phyloP scores from a whole-genome alignment of 2,329 filamentous ascomycete species.

The Xylaria sp. region DNA sequence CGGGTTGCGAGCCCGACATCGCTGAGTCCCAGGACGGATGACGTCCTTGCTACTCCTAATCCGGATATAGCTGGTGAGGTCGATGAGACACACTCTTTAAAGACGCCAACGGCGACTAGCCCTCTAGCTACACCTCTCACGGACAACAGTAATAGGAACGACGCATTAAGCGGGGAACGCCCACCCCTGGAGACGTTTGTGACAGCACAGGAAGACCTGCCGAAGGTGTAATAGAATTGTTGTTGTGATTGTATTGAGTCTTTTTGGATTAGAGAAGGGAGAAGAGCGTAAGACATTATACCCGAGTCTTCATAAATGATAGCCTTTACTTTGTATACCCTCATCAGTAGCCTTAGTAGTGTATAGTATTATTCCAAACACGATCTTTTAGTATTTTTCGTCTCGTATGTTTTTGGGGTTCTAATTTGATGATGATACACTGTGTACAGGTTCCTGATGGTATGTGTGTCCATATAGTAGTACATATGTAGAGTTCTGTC shows the following conservation, averaged over 20 bases:
- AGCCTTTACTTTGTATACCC: constrained; percentile 34
- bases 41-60: constrained; percentile 22
- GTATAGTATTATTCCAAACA: constrained; percentile 9
- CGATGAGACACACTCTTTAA: constrained; percentile 33
- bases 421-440: constrained; percentile 14
- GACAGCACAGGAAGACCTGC: constrained; percentile 61
- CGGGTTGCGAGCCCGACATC: constrained; percentile 49
- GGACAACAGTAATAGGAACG: constrained; percentile 3
- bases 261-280: background rate
- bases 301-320: constrained; percentile 30
- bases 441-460: constrained; percentile 12
- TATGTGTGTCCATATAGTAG: constrained; percentile 22
- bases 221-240: constrained; percentile 38
- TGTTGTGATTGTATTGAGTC: background rate
- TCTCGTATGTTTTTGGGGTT: background rate
- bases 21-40: constrained; percentile 35
- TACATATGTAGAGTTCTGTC: constrained; percentile 22
- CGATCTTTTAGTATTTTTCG: background rate
- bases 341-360: constrained; percentile 13
- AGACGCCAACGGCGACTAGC: constrained; percentile 25
- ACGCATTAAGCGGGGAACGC: constrained; percentile 27
- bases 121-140: constrained; percentile 31
- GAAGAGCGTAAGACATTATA: constrained; percentile 26
- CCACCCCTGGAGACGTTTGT: constrained; percentile 63
- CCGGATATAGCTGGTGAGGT: constrained; percentile 31